phyloP scores from a whole-genome alignment of 2,329 filamentous ascomycete genomes.

The Neurospora sp. region DNA sequence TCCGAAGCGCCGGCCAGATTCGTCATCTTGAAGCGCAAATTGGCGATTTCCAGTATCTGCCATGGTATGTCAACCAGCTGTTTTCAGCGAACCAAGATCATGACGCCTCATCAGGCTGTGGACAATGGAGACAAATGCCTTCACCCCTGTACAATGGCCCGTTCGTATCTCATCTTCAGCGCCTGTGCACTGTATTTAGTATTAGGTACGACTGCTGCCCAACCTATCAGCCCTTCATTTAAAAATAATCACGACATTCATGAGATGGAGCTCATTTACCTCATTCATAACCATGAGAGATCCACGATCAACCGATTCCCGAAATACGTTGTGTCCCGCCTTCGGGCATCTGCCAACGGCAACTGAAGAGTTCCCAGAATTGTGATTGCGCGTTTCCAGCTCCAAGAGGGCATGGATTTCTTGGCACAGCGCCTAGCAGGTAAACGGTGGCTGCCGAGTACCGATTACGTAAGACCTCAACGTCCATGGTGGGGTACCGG shows the following conservation, averaged over 20 bases:
- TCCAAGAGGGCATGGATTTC: neutral
- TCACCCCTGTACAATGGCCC: neutral
- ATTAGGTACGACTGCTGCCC: neutral
- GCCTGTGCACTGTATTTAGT: neutral
- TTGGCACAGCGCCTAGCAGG: neutral
- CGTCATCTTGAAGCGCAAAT: neutral
- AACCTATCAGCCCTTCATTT: neutral
- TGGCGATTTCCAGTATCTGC: neutral
- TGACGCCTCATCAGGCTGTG: neutral
- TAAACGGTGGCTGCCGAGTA: neutral
- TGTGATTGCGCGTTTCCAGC: neutral
- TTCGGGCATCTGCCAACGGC: neutral
- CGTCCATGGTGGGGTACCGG: neutral
- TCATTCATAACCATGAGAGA: neutral
- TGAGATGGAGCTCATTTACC: neutral
- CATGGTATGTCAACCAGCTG: neutral
- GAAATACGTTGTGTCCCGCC: neutral
- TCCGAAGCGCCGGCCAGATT: neutral
- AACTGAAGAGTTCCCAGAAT: neutral
- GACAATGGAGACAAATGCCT: neutral
- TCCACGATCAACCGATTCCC: neutral
- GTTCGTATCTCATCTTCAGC: neutral
- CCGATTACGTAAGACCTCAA: neutral
- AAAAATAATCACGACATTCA: neutral
- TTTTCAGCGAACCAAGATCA: neutral